Evolutionary conservation across 208 protist genomes (phyloP).

Genomic region (Plasmodiophora brassicae): DNA sequence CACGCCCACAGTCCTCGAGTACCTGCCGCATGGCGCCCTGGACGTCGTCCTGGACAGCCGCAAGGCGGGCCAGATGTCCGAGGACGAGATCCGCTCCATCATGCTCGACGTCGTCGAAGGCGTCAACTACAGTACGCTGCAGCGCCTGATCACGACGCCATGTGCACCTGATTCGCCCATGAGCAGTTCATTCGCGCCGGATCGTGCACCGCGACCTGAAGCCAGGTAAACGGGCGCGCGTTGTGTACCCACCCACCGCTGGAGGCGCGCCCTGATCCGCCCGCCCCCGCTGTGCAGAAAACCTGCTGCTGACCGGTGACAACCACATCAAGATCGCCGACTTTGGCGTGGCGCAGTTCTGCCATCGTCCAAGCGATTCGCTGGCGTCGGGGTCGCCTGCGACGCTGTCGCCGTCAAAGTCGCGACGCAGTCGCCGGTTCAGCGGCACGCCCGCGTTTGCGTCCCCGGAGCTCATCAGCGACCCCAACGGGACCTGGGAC

Average conservation of each 20-base stretch:
- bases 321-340: slow-evolving; percentile 7
- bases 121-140: background rate
- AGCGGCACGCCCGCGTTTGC: slow-evolving; percentile 5
- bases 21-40: background rate
- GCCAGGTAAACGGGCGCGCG: background rate
- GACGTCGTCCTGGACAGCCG: background rate
- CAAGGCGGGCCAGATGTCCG: background rate
- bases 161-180: background rate
- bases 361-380: too few species aligned
- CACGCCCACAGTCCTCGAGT: background rate
- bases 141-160: background rate
- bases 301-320: background rate
- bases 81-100: background rate
- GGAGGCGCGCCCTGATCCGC: too few species aligned
- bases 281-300: background rate
- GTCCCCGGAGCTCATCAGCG: background rate
- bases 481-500: background rate
- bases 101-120: slow-evolving; percentile 24
- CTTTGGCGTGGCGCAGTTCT: slow-evolving; percentile 19
- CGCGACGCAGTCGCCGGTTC: background rate
- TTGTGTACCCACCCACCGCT: too few species aligned
- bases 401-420: background rate
- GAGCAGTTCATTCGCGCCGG: background rate
- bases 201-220: slow-evolving; percentile 24
- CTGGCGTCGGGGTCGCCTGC: background rate